A percentile compares a stretch with the other conserved stretches of the same genome.
These are phyloP conservation scores for Kingdonia uniflora DNA, from an alignment of 164 flowering plant genomes.

Conservation along the genomic window DNA sequence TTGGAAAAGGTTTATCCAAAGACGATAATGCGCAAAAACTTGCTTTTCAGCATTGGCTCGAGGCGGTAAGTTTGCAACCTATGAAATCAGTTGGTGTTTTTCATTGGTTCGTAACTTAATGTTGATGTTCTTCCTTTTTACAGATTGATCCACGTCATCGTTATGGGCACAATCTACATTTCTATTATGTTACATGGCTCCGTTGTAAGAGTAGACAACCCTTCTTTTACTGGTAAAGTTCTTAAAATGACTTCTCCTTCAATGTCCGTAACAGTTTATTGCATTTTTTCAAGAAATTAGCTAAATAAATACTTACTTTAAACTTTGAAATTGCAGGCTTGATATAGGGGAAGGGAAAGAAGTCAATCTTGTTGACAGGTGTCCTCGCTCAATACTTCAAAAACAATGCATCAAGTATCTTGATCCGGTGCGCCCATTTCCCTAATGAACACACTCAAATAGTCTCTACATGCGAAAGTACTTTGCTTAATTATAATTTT, in stretches of 20 bases:
- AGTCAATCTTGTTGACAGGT: conserved; percentile 50
- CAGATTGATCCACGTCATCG: conserved; percentile 98
- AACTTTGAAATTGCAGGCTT: conserved; percentile 39
- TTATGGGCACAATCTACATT: conserved; percentile 91
- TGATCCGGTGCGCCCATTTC: conserved; percentile 54
- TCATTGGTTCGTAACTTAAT: neutral
- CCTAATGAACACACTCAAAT: neutral
- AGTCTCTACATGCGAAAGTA: neutral
- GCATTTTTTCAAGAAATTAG: neutral
- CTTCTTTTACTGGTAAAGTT: conserved; percentile 85
- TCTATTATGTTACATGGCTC: conserved; percentile 79
- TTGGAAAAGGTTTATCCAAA: conserved; percentile 91
- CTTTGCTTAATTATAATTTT: neutral
- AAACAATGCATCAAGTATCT: conserved; percentile 94
- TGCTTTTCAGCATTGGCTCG: conserved; percentile 97
- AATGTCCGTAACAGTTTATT: neutral
- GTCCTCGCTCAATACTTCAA: conserved; percentile 68
- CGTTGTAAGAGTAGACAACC: conserved; percentile 75
- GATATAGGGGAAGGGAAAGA: conserved; percentile 91
- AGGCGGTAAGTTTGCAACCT: conserved; percentile 59
- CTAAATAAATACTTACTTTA: neutral
- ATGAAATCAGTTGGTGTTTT: neutral
- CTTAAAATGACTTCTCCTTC: no score
- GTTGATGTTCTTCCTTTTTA: conserved; percentile 7
- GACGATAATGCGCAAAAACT: conserved; percentile 83